Evolutionary conservation across 192 early-diverging fungal species (phyloP).

Genomic region (Geranomyces variabilis): DNA sequence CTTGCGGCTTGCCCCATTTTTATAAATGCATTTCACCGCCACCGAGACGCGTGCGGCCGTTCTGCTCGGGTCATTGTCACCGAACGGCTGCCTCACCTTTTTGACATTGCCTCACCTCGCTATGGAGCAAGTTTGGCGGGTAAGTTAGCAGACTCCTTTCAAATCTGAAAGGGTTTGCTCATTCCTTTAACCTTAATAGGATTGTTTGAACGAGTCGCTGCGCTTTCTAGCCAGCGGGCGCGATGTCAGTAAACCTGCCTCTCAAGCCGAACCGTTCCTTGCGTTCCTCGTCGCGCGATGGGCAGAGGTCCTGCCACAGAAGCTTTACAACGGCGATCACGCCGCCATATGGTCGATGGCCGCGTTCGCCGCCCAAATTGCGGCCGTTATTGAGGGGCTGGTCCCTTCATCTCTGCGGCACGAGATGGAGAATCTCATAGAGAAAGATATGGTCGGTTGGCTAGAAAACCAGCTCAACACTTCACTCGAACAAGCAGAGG

Average conservation of each 20-base stretch:
- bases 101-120: too few relatives aligned
- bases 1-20: too few relatives aligned
- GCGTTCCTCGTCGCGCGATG: not conserved
- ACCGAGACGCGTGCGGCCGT: too few relatives aligned
- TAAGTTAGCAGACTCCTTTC: too few relatives aligned
- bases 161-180: not conserved
- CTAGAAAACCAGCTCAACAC: conserved; percentile 3
- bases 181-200: not conserved
- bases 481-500: not conserved
- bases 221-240: not conserved
- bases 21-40: too few relatives aligned
- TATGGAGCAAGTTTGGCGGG: too few relatives aligned
- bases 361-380: not conserved
- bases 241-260: not conserved
- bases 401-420: not conserved
- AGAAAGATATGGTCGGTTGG: not conserved
- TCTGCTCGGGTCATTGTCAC: too few relatives aligned
- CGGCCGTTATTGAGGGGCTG: not conserved
- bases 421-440: not conserved
- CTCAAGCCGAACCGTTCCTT: not conserved
- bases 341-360: not conserved
- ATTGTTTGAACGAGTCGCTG: not conserved
- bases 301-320: not conserved
- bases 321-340: not conserved
- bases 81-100: too few relatives aligned